Base-by-base conservation (phyloP, 805 yeast genomes). In the Kurtzmaniella cleridarum region DNA sequence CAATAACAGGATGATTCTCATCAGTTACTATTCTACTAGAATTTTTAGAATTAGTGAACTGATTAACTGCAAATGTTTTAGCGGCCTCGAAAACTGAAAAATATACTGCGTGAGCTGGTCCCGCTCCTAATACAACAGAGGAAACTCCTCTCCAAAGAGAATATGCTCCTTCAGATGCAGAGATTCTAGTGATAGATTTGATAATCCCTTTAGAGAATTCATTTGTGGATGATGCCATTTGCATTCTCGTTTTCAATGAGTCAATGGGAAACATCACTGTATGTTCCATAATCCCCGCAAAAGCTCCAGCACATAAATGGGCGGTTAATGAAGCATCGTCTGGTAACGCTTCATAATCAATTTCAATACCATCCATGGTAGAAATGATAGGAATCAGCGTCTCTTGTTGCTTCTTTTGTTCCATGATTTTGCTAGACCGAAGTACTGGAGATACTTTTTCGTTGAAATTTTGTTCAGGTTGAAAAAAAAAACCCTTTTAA, bases 201-300 rank as follows among this genome's bases (percentile, higher is more conserved):
- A 87, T 66, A 31, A 91, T 74, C 15, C 80, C 73, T 43, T 46
- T 39, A 30, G 54, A 41, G 28, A 55, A 33, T 40, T 48, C 43
- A 38, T 51, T 47, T 29, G 50, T 27, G 15, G 44, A 36, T 35
- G 51, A 28, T 26, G 56, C 47, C 38, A 82, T 79, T 59, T 91
- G 98, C 91, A 91, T 87, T 55, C 98, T 72, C 5, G 98, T 93
- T 68, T 91, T 91, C 50, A 91, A 76, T n/a, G 95, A 91, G 59
- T 91, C 98, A 30, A 91, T 79, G 2, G 98, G 98, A 58, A 81
- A 91, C 96, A 91, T 88, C 33, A 91, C 88, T 1, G 96, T 81
- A 62, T 91, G 98, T 59, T 91, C 98, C 97, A 91, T 87, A 41
- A 93, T 87, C 20, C 98, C 98, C n/a, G 98, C 98, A 64, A 89